Conservation (phyloP, 139 green algal genomes). For the Deuterostichococcus epilithicus region DNA sequence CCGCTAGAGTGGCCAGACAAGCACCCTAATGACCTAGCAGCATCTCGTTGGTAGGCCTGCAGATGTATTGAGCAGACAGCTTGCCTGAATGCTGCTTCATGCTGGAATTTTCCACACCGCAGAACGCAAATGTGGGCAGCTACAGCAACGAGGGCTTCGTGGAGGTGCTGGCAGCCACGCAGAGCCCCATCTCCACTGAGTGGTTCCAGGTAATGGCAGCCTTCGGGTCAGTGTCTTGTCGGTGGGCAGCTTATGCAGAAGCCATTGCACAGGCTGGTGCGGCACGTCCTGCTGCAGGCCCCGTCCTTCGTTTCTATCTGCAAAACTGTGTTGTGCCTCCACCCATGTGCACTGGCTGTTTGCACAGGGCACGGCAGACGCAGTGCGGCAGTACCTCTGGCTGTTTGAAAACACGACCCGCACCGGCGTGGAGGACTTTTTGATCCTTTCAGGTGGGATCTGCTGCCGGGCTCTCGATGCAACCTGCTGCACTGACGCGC, state of each 20-base stretch:
- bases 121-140: conserved; percentile 88
- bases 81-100: not conserved
- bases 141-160: conserved; percentile 91
- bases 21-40: too few relatives aligned
- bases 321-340: not conserved
- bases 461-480: not conserved
- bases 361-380: conserved; percentile 89
- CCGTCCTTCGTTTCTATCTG: not conserved
- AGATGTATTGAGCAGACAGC: not conserved
- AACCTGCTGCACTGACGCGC: not conserved
- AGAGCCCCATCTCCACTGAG: conserved; percentile 83
- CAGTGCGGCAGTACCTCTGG: conserved; percentile 99
- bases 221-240: not conserved
- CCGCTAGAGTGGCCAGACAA: not conserved
- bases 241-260: too few relatives aligned
- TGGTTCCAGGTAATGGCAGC: conserved; percentile 96
- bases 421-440: conserved; percentile 92
- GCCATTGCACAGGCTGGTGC: not conserved
- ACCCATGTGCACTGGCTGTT: not conserved
- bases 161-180: conserved; percentile 95
- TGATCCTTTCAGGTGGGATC: conserved; percentile 91
- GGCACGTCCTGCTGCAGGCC: not conserved
- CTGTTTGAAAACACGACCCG: conserved; percentile 91
- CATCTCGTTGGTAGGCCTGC: too few relatives aligned
- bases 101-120: conserved; percentile 4